phyloP scores from a whole-genome alignment of 441 rosid species.

The Pelargonium fulgidum region DNA sequence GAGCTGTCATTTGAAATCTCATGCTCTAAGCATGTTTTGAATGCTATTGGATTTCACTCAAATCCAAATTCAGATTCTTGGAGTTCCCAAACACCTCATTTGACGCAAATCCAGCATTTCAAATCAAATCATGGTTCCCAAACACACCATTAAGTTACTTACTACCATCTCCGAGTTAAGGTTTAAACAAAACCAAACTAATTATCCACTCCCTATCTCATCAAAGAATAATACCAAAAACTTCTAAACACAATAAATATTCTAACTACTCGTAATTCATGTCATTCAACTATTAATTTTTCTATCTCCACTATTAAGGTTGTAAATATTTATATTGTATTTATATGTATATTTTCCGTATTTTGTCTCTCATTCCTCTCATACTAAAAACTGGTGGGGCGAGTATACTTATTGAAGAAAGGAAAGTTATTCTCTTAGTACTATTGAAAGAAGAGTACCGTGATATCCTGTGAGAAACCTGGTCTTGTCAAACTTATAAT shows the following conservation, averaged over 20 bases:
- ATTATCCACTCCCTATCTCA: background rate
- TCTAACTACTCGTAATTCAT: background rate
- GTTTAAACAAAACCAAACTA: background rate
- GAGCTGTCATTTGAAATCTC: too few species aligned
- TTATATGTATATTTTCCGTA: too few species aligned
- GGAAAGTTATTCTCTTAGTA: background rate
- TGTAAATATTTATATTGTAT: too few species aligned
- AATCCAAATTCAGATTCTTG: too few species aligned
- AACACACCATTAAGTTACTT: too few species aligned
- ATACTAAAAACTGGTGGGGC: background rate
- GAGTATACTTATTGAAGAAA: conserved; percentile 4
- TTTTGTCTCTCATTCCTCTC: background rate
- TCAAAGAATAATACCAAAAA: background rate
- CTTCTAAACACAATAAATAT: background rate
- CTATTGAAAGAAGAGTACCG: background rate
- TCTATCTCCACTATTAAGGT: too few species aligned
- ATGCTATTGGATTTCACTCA: too few species aligned
- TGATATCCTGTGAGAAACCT: background rate
- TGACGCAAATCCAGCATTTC: too few species aligned
- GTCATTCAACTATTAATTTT: background rate
- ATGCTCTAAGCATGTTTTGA: too few species aligned
- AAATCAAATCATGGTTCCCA: too few species aligned
- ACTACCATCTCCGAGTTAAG: background rate
- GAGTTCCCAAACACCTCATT: too few species aligned
- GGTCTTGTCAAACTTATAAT: background rate